phyloP scores from a whole-genome alignment of 2,329 filamentous ascomycete species.

The Cladophialophora carrionii region DNA sequence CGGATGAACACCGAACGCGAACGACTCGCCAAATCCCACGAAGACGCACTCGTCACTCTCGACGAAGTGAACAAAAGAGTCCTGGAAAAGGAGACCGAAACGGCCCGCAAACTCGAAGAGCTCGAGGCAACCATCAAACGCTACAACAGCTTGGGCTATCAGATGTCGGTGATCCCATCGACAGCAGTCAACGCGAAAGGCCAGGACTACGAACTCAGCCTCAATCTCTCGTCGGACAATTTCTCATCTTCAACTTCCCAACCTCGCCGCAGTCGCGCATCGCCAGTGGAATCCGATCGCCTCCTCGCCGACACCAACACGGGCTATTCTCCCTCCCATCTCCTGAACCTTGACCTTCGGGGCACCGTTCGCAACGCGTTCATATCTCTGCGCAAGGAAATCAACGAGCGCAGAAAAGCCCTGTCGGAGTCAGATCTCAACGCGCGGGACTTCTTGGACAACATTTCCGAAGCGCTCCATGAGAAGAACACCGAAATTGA shows the following conservation, averaged over 20 bases:
- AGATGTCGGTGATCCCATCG: conserved; percentile 84
- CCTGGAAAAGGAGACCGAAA: conserved; percentile 84
- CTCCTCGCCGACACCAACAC: conserved; percentile 79
- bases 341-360: conserved; percentile 85
- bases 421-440: conserved; percentile 91
- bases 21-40: conserved; percentile 84
- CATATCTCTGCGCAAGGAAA: conserved; percentile 77
- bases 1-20: conserved; percentile 97
- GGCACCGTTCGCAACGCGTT: conserved; percentile 80
- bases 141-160: conserved; percentile 93
- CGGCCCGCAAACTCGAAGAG: conserved; percentile 82
- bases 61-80: conserved; percentile 85
- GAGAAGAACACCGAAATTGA: conserved; percentile 94
- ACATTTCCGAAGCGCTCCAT: conserved; percentile 94
- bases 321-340: conserved; percentile 86
- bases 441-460: conserved; percentile 89
- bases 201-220: conserved; percentile 77
- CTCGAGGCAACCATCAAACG: conserved; percentile 86
- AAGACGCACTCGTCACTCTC: conserved; percentile 72
- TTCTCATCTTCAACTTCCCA: conserved; percentile 29
- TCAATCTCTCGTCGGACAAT: conserved; percentile 66
- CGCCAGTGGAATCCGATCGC: conserved; percentile 65
- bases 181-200: conserved; percentile 85
- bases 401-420: conserved; percentile 81
- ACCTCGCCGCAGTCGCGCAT: conserved; percentile 40